Evolutionary conservation across 1,284 basidiomycete genomes (phyloP), one percentile per base, ranked within the genome.

Genomic region (Naganishia liquefaciens): DNA sequence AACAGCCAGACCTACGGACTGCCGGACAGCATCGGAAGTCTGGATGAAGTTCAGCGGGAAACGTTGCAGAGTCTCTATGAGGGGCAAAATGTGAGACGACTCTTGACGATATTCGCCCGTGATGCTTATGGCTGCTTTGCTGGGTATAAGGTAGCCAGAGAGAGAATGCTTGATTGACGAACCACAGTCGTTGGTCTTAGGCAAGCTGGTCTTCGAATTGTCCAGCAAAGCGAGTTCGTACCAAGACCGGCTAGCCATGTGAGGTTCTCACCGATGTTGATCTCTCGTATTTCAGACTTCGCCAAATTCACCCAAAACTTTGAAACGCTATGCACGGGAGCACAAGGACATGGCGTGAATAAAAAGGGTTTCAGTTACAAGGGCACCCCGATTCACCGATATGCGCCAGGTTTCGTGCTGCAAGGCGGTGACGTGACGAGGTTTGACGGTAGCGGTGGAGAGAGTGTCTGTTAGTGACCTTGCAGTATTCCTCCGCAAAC

Each of bases 351-450:
- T 13, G 57, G 57, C 15, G 37, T 53, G 44, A 68, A 68, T 54
- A 68, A 68, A n/a, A 68, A 68, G 58, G 44, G 44, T 7, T 54
- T 65, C n/a, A 27, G 33, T 17, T 68, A 68, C 67, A 57, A 37
- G 11, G 44, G 40, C 9, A 65, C 63, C 4, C 58, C 60, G 3
- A 47, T 68, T 4, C 67, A 68, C 58, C 63, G 67, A 17, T 65
- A 52, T 15, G 49, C 49, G 3, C 33, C 49, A 11, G 63, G 63
- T 5, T 68, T 68, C 42, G 63, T 68, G 6, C 17, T 68, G 7
- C 67, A 68, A 47, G 63, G 67, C 19, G 67, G 67, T 23, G 67
- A 68, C 44, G 67, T 68, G 39, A 68, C 63, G 11, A 51, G 67
- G 28, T 54, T 54, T 19, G 67, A 68, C 55, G 67, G 67, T 21